Evolutionary conservation across 805 yeast genomes (phyloP).

Genomic region (Blastobotrys attinorum): DNA sequence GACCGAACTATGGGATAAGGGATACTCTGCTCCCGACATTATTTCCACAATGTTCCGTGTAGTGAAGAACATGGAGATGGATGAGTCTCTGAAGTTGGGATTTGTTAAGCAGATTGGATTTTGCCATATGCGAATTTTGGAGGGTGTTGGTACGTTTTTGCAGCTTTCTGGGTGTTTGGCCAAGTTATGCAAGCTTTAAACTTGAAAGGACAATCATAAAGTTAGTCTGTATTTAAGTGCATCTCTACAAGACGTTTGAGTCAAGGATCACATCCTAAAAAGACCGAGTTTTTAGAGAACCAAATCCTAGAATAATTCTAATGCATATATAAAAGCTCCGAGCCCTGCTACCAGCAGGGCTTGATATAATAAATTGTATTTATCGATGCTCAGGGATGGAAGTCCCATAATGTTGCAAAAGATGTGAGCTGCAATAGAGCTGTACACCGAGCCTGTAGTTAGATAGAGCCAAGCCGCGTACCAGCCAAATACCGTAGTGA

Average conservation of each 20-base stretch:
- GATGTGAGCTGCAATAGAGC: slow-evolving; percentile 50
- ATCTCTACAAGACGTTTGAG: too few relatives aligned
- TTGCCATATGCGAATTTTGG: slow-evolving; percentile 84
- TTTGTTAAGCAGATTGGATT: slow-evolving; percentile 82
- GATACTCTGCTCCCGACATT: slow-evolving; percentile 89
- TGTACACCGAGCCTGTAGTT: slow-evolving; percentile 47
- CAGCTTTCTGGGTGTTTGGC: slow-evolving; percentile 82
- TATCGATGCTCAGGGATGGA: slow-evolving; percentile 34
- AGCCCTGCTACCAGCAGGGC: slow-evolving; percentile 27
- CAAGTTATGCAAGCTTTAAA: slow-evolving; percentile 27
- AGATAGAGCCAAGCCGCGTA: slow-evolving; percentile 51
- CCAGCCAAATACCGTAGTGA: slow-evolving; percentile 67
- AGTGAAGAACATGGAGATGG: slow-evolving; percentile 55
- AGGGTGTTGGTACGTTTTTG: slow-evolving; percentile 83
- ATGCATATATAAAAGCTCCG: background rate
- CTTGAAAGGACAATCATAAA: too few relatives aligned
- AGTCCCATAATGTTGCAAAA: slow-evolving; percentile 67
- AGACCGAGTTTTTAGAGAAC: too few relatives aligned
- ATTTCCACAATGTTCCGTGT: slow-evolving; percentile 87
- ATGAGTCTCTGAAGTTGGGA: slow-evolving; percentile 67
- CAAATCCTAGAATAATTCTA: too few relatives aligned
- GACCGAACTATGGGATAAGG: slow-evolving; percentile 73
- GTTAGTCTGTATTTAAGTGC: too few relatives aligned
- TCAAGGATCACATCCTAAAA: too few relatives aligned
- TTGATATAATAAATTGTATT: slow-evolving; percentile 14